A percentile compares a stretch with the other conserved stretches of the same genome.
phyloP scores from a whole-genome alignment of 352 stramenopile genomes.

The Globisporangium barbulae region DNA sequence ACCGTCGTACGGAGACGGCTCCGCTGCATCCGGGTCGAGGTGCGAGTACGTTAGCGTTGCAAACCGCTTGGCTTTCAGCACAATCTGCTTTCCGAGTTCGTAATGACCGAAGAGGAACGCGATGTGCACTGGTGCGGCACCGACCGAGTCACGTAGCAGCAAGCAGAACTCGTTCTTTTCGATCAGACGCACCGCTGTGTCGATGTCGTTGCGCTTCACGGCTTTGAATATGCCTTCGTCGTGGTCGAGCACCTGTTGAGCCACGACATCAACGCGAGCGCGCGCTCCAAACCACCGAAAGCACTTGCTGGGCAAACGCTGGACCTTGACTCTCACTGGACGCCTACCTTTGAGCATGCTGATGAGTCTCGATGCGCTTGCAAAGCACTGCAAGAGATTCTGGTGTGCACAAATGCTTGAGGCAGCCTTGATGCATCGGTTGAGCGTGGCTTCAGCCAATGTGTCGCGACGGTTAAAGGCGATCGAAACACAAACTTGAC shows the following conservation, averaged over 20 bases:
- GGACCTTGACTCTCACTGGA: constrained; percentile 16
- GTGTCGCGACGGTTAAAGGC: constrained; percentile 5
- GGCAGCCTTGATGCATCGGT: background rate
- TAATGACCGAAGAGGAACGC: constrained; percentile 61
- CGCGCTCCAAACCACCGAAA: constrained; percentile 23
- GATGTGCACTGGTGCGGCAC: constrained; percentile 44
- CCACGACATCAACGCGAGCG: constrained; percentile 49
- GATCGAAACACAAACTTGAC: background rate
- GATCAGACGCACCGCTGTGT: constrained; percentile 25
- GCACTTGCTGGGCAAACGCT: constrained; percentile 19
- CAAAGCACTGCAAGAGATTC: no score
- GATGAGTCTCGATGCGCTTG: background rate
- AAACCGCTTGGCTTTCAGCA: constrained; percentile 24
- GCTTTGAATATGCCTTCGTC: constrained; percentile 52
- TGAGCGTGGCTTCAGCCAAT: background rate
- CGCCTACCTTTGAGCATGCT: constrained; percentile 9
- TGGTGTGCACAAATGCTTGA: background rate
- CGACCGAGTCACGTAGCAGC: constrained; percentile 43
- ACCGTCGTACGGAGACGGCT: constrained; percentile 50
- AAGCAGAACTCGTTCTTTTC: constrained; percentile 34
- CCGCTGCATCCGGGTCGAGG: constrained; percentile 14
- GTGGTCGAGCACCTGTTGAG: constrained; percentile 54
- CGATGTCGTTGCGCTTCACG: constrained; percentile 43
- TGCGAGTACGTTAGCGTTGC: constrained; percentile 40
- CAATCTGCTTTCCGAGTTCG: constrained; percentile 45